A percentile compares a stretch with the other conserved stretches of the same genome.
Evolutionary conservation across 1,284 basidiomycete species (phyloP).

Genomic region (Flammula alnicola): DNA sequence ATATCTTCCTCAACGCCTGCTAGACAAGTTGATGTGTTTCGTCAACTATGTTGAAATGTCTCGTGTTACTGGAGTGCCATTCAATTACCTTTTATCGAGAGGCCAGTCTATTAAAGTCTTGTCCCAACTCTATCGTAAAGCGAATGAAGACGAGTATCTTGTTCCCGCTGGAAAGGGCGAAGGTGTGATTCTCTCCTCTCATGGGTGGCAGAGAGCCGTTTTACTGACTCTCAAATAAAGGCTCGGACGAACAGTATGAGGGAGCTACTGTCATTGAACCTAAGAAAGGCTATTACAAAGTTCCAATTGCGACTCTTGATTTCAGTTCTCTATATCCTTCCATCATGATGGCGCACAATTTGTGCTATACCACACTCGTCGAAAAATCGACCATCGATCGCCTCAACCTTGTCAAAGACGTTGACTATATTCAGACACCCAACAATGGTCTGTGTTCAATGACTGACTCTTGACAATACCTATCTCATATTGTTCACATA

Average conservation of each 20-base stretch:
- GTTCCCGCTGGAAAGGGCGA: conserved; percentile 85
- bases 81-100: conserved; percentile 89
- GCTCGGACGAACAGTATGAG: conserved; percentile 93
- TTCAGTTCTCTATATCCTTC: conserved; percentile 97
- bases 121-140: conserved; percentile 90
- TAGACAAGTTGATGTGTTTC: conserved; percentile 98
- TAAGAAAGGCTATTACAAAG: conserved; percentile 90
- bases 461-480: neutral
- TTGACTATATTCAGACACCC: conserved; percentile 90
- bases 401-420: conserved; percentile 76
- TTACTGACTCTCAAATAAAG: conserved; percentile 39
- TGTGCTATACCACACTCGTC: conserved; percentile 93
- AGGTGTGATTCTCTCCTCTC: conserved; percentile 47
- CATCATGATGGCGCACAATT: conserved; percentile 99
- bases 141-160: conserved; percentile 86
- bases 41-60: conserved; percentile 97
- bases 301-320: conserved; percentile 94
- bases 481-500: neutral
- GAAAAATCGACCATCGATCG: conserved; percentile 81
- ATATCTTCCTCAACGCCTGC: conserved; percentile 89
- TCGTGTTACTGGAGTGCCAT: conserved; percentile 96
- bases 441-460: conserved; percentile 75
- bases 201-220: neutral
- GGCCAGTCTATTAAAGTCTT: conserved; percentile 97
- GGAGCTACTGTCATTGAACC: conserved; percentile 98